Base-by-base conservation (phyloP, 108 stramenopile genomes). In the Cyclostephanos invisitatus region DNA sequence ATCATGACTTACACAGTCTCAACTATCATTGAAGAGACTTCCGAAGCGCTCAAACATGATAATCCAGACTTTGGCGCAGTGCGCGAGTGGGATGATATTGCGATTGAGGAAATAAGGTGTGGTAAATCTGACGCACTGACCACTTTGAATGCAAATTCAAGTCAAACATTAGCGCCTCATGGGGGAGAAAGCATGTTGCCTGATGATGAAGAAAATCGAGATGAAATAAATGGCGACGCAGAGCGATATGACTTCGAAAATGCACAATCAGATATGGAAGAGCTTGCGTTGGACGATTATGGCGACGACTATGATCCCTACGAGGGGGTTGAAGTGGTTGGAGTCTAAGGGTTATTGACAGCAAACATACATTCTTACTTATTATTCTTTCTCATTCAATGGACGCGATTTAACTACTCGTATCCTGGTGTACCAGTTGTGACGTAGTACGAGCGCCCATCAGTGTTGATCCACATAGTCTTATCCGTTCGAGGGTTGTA, bases 391-490 rank as follows among this genome's bases (percentile, higher is more conserved):
- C 20, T 53, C 51, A 53, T 6, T 53, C 3, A 20, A 53, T 14
- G 51, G 22, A 8, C 24, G 51, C 21, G 53, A 59, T 25, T 1
- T 24, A 56, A 6, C 56, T 57, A 59, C 58, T 59, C 58, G 29
- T 59, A 59, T 51, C 67, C 62, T 58, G 79, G 79, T 8, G 62
- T 32, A 2, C 76, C 79, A 12, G 24, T 51, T 17, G 73, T 72
- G 40, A 73, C 49, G 68, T 69, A 86, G 35, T 69, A 86, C 0
- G 62, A 72, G 8, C 72, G 65, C 18, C 87, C 87, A 83, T 88
- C 84, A 22, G 64, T 50, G 35, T 78, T 82, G 9, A 84, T 84
- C 91, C 91, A 94, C 93, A 91, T 91, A 37, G 93, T 91, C 38
- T 56, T 75, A 18, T 85, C 87, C 5, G 79, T 86, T 21, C 73